Evolutionary conservation across 2,329 filamentous ascomycete genomes (phyloP).

Genomic region (Cadophora luteo-olivacea): DNA sequence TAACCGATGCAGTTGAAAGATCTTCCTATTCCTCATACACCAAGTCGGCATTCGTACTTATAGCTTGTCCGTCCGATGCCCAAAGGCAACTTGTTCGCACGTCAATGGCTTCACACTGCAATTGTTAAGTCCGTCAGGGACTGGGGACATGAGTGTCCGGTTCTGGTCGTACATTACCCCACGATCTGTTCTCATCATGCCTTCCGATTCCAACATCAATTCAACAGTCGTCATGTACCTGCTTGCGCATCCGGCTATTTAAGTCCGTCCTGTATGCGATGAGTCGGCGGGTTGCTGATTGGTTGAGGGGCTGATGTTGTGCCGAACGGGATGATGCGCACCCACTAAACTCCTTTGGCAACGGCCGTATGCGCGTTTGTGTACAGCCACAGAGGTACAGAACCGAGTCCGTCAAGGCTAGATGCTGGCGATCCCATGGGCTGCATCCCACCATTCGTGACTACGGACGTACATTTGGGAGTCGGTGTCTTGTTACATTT

Average conservation of each 20-base stretch:
- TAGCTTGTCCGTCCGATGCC: neutral
- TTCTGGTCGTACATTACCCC: neutral
- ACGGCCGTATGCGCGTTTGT: slow-evolving; percentile 10
- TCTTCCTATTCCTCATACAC: neutral
- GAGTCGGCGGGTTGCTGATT: slow-evolving; percentile 11
- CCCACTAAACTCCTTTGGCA: neutral
- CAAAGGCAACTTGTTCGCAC: neutral
- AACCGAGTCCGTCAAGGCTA: neutral
- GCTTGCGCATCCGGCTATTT: neutral
- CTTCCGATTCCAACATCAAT: neutral
- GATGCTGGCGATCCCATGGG: neutral
- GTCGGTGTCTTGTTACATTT: slow-evolving; percentile 4
- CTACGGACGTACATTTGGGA: slow-evolving; percentile 7
- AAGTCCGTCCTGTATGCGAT: neutral
- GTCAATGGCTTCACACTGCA: neutral
- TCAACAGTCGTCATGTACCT: slow-evolving; percentile 1
- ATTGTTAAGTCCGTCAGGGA: neutral
- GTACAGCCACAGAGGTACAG: neutral
- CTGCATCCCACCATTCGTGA: neutral
- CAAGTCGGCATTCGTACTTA: neutral
- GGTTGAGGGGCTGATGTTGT: neutral
- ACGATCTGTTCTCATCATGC: neutral
- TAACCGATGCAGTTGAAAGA: neutral
- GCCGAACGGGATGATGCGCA: slow-evolving; percentile 12
- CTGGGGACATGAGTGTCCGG: neutral